phyloP scores from a whole-genome alignment of 495 filamentous ascomycete species.

The Penicillium bialowiezense region DNA sequence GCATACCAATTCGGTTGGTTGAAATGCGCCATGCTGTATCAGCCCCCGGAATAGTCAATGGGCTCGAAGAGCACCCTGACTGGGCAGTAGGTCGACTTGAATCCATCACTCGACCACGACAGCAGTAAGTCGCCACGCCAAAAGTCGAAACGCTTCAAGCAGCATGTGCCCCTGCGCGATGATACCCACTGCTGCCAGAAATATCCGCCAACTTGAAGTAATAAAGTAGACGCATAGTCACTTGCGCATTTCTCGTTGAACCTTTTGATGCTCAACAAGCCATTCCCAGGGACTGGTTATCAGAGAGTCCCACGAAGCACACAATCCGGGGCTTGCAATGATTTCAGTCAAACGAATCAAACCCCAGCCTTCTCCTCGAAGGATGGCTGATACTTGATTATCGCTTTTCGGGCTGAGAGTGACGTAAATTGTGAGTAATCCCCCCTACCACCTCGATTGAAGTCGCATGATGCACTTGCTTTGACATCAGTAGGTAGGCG shows the following conservation, averaged over 20 bases:
- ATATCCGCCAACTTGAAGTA: conserved; percentile 49
- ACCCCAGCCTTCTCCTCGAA: no score
- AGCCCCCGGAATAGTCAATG: conserved; percentile 53
- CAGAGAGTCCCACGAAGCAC: no score
- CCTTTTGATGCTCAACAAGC: conserved; percentile 55
- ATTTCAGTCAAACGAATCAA: no score
- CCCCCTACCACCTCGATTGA: conserved; percentile 64
- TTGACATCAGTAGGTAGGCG: conserved; percentile 51
- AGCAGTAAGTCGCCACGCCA: conserved; percentile 68
- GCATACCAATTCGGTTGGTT: conserved; percentile 61
- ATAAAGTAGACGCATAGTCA: conserved; percentile 57
- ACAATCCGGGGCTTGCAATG: no score
- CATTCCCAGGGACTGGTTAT: conserved; percentile 47
- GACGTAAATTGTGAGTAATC: conserved; percentile 58
- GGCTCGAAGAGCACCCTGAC: conserved; percentile 54
- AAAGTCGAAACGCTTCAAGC: conserved; percentile 61
- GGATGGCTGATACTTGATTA: no score
- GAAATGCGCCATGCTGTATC: conserved; percentile 66
- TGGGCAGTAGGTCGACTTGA: conserved; percentile 64
- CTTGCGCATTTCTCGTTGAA: conserved; percentile 46
- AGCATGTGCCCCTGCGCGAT: conserved; percentile 62
- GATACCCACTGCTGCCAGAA: conserved; percentile 46
- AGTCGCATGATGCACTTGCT: conserved; percentile 51
- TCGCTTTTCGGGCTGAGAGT: no score
- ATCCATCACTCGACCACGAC: conserved; percentile 67